phyloP scores from a whole-genome alignment of 2,329 filamentous ascomycete species.

The Nannizzia gypsea region DNA sequence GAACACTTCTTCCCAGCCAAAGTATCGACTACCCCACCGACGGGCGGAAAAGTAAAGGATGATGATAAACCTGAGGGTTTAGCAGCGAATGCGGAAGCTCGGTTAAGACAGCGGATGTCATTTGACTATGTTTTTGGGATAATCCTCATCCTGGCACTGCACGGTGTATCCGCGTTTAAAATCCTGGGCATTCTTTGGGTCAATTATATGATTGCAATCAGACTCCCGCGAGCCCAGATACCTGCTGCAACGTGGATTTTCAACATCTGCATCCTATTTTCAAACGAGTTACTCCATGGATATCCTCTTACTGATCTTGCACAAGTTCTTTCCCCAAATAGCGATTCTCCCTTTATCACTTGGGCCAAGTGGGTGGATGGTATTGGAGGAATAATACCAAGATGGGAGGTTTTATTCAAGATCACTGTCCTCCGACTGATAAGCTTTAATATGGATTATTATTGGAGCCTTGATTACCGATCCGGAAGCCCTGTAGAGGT shows the following conservation, averaged over 20 bases:
- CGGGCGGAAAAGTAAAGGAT: constrained; percentile 15
- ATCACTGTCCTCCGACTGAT: constrained; percentile 84
- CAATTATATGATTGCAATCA: constrained; percentile 70
- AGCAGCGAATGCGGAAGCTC: constrained; percentile 36
- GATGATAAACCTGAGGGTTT: constrained; percentile 28
- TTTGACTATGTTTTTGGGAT: constrained; percentile 78
- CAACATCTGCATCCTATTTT: constrained; percentile 74
- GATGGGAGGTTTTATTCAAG: constrained; percentile 98
- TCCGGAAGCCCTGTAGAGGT: constrained; percentile 68
- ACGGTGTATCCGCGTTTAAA: constrained; percentile 78
- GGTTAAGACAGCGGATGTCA: constrained; percentile 56
- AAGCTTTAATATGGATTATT: constrained; percentile 94
- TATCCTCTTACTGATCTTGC: constrained; percentile 61
- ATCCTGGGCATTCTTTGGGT: constrained; percentile 65
- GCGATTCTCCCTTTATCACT: constrained; percentile 39
- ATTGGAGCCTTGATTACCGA: constrained; percentile 67
- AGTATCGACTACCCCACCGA: constrained; percentile 19
- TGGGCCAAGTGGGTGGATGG: constrained; percentile 65
- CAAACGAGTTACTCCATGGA: constrained; percentile 72
- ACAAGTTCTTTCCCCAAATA: constrained; percentile 37
- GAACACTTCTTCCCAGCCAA: constrained; percentile 42
- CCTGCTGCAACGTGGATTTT: constrained; percentile 77
- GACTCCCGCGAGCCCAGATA: constrained; percentile 56
- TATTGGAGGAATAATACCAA: constrained; percentile 68
- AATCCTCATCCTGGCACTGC: constrained; percentile 64